Evolutionary conservation across 169 alveolate genomes (phyloP), one percentile per base, ranked within the genome.

Genomic region (Plasmodium cynomolgi): DNA sequence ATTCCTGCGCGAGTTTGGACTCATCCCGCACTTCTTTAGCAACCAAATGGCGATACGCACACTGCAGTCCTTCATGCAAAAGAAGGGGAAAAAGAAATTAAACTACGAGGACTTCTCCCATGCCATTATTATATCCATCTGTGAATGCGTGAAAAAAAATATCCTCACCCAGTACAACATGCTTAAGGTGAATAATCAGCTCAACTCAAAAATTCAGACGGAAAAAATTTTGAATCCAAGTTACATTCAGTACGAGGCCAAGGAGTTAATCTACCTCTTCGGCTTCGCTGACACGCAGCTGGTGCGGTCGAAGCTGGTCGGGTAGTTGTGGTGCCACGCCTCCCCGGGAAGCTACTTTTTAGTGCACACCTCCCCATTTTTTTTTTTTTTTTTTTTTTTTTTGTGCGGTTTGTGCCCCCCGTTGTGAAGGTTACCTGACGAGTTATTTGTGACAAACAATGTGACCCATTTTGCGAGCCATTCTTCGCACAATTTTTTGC

Each of bases 1-100:
- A 37, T 92, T 96, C 62, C 93, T 96, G 44, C 81, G 98, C 17
- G 98, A 96, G 77, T 96, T 96, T 73, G 96, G 95, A 62, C 47
- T 96, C 29, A 93, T 96, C 5, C 98, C 98, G 1, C 97, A 96
- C 23, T 95, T 95, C 83, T 92, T 91, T 29, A 62, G 62, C 54
- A 83, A 75, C 41, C 23, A 83, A 20, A 56, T 72, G 39, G 91
- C 85, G 9, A 72, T 81, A 62, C 84, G 34, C 31, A 56, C 83
- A 31, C 74, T 83, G 41, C 44, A 81, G 8, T 17, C 86, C 47
- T 72, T 82, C 34, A 91, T 73, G 79, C 56, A 91, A 72, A 83
- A 71, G 41, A 91, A 54, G 31, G 83, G 75, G 58, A 68, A 68
- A 5, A 68, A 68, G 15, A 81, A 54, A 91, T n/a, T 91, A 50